phyloP scores from a whole-genome alignment of 805 yeast genomes.

The Wickerhamomyces queroliae region DNA sequence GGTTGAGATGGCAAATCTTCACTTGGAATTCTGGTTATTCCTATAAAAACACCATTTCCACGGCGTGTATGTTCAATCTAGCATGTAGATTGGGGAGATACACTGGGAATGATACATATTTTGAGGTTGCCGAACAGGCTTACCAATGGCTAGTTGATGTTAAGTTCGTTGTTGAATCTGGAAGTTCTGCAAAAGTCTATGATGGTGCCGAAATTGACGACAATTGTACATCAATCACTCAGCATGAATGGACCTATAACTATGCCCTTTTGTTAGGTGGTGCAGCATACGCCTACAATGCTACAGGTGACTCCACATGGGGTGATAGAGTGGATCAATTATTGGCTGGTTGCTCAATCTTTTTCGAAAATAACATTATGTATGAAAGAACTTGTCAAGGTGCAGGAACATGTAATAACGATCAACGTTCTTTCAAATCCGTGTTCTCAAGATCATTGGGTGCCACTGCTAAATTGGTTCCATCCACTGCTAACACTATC shows the following conservation, averaged over 20 bases:
- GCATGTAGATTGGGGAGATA: conserved; percentile 62
- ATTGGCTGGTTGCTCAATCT: conserved; percentile 38
- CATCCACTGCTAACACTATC: conserved; percentile 39
- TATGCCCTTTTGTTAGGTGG: conserved; percentile 67
- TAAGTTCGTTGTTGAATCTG: conserved; percentile 33
- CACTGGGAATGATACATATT: conserved; percentile 49
- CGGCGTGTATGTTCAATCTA: conserved; percentile 56
- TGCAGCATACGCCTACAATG: conserved; percentile 61
- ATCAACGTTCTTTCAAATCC: conserved; percentile 74
- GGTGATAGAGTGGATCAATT: conserved; percentile 38
- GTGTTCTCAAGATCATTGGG: conserved; percentile 61
- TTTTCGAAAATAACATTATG: conserved; percentile 47
- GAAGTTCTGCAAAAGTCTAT: conserved; percentile 32
- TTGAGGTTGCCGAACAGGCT: conserved; percentile 46
- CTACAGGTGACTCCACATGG: conserved; percentile 50
- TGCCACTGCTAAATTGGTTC: conserved; percentile 48
- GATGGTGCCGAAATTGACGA: conserved; percentile 53
- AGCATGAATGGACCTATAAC: conserved; percentile 61
- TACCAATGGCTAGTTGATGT: conserved; percentile 56
- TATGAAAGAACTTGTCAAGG: conserved; percentile 58
- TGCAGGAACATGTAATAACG: conserved; percentile 53
- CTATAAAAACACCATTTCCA: conserved; percentile 59
- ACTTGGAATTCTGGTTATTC: conserved; percentile 66
- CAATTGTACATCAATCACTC: conserved; percentile 45
- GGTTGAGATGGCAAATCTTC: conserved; percentile 70